Percentiles rank a stretch among this genome's conserved stretches.
Conservation (phyloP, 2,329 filamentous ascomycete species). For the Beauveria rudraprayagi region DNA sequence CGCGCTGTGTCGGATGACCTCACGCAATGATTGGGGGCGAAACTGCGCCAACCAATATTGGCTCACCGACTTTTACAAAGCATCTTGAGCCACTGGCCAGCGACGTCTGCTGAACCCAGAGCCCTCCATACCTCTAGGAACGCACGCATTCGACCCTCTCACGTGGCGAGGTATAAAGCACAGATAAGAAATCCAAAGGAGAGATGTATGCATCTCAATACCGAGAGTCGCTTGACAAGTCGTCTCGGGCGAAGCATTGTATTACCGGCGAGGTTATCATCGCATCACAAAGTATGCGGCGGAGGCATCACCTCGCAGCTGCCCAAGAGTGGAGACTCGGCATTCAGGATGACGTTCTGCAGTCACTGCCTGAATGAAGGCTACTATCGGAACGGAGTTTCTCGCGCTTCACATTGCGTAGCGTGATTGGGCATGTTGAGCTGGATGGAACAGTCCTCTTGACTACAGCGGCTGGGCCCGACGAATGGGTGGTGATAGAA, state of each 20-base stretch:
- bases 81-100: background rate
- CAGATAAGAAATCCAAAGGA: background rate
- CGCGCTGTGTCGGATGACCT: background rate
- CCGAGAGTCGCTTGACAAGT: background rate
- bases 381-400: background rate
- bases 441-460: background rate
- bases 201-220: too few species aligned
- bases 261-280: background rate
- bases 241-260: background rate
- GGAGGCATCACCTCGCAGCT: background rate
- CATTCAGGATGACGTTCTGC: background rate
- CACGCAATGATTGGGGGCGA: background rate
- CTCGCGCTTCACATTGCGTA: background rate
- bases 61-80: constrained; percentile 8
- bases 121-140: background rate
- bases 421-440: background rate
- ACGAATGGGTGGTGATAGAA: background rate
- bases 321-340: constrained; percentile 8
- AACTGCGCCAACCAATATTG: background rate
- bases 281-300: background rate
- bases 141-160: background rate
- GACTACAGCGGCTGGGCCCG: background rate
- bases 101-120: background rate
- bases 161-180: background rate
- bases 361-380: constrained; percentile 1